Conservation (phyloP, 345 rosid species). For the Hirschfeldia incana region DNA sequence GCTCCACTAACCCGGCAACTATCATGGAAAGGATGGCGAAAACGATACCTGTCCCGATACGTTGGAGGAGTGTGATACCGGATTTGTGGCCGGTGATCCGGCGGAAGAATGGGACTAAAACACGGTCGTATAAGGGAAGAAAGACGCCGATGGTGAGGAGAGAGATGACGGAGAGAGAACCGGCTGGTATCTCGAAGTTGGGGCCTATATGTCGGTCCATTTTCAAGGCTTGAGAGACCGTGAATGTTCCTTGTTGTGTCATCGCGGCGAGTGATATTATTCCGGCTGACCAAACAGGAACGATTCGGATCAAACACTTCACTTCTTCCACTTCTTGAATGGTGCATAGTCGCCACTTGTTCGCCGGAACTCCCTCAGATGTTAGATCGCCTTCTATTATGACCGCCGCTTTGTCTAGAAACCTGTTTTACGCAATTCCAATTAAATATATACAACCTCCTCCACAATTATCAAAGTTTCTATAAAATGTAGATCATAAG, state of each 20-base stretch:
- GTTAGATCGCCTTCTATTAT: slow-evolving; percentile 52
- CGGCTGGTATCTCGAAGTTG: slow-evolving; percentile 72
- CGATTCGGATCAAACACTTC: slow-evolving; percentile 54
- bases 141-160: slow-evolving; percentile 57
- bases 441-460: background rate
- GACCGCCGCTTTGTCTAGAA: slow-evolving; percentile 67
- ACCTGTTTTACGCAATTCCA: slow-evolving; percentile 38
- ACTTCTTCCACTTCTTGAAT: slow-evolving; percentile 71
- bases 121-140: slow-evolving; percentile 60
- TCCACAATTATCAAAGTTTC: too few relatives aligned
- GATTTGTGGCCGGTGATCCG: slow-evolving; percentile 71
- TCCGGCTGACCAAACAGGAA: slow-evolving; percentile 66
- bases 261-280: slow-evolving; percentile 64
- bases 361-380: slow-evolving; percentile 43
- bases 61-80: slow-evolving; percentile 72
- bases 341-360: slow-evolving; percentile 60
- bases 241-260: slow-evolving; percentile 76
- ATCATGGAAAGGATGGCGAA: slow-evolving; percentile 70
- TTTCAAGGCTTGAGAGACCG: slow-evolving; percentile 75
- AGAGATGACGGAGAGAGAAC: slow-evolving; percentile 81
- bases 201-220: slow-evolving; percentile 68
- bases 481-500: too few relatives aligned
- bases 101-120: slow-evolving; percentile 51
- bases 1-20: slow-evolving; percentile 72
- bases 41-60: slow-evolving; percentile 80